Conservation (phyloP, 768 basidiomycete species). For the Lactarius indigo region DNA sequence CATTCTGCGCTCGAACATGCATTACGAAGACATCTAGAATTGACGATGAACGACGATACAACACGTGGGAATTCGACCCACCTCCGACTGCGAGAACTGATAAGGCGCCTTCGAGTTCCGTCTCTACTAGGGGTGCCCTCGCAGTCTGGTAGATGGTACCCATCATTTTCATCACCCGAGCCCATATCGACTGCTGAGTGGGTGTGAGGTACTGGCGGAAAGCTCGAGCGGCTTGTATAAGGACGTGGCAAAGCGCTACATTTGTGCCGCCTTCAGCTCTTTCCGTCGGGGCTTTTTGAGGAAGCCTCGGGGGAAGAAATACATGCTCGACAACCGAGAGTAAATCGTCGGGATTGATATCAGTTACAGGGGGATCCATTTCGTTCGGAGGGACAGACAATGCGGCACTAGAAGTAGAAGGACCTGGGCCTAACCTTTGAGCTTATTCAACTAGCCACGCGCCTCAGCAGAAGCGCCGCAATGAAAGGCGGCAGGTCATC, state of each 20-base stretch:
- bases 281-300: not conserved
- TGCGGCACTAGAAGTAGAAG: not conserved
- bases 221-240: not conserved
- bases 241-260: conserved; percentile 3
- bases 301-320: conserved; percentile 18
- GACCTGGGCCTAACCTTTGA: not conserved
- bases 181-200: conserved; percentile 3
- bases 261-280: not conserved
- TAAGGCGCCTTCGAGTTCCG: not conserved
- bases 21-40: conserved; percentile 7
- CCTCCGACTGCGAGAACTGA: conserved; percentile 2
- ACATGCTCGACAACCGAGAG: conserved; percentile 11
- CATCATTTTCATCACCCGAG: conserved; percentile 4
- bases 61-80: not conserved
- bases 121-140: not conserved
- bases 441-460: not conserved
- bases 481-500: not conserved
- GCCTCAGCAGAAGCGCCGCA: no score
- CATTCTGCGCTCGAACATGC: conserved; percentile 15
- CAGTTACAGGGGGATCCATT: not conserved
- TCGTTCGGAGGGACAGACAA: not conserved
- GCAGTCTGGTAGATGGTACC: not conserved
- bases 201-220: not conserved
- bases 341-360: not conserved
- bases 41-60: not conserved